Evolutionary conservation across 176 grass and related monocot species (phyloP).

Genomic region (Raddia guianensis): DNA sequence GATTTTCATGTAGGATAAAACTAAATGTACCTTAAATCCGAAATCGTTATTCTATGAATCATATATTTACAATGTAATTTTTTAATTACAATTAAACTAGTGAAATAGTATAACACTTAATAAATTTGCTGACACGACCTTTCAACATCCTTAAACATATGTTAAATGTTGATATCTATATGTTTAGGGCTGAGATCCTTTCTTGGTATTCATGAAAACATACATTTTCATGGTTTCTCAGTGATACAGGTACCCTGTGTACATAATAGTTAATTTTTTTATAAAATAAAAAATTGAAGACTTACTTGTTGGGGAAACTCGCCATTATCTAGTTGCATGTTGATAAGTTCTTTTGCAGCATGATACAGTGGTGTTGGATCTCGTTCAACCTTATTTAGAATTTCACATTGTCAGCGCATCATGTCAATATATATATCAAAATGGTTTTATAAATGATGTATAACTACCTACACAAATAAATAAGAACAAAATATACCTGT

Average conservation of each 20-base stretch:
- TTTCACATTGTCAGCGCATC: neutral
- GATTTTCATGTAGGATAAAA: too few species aligned
- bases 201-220: neutral
- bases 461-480: neutral
- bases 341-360: slow-evolving; percentile 59
- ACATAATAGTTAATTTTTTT: too few species aligned
- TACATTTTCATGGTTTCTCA: neutral
- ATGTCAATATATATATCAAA: neutral
- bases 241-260: too few species aligned
- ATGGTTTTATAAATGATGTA: neutral
- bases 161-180: neutral
- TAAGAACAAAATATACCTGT: slow-evolving; percentile 34
- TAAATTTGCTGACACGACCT: neutral
- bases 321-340: slow-evolving; percentile 54
- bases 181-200: neutral
- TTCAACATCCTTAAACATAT: neutral
- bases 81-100: too few species aligned
- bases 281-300: neutral
- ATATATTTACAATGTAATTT: neutral
- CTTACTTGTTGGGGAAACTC: slow-evolving; percentile 69
- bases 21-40: neutral
- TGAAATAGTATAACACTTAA: too few species aligned
- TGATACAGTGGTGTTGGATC: slow-evolving; percentile 52
- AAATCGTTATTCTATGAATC: neutral
- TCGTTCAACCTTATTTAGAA: slow-evolving; percentile 29